A percentile compares a stretch with the other conserved stretches of the same genome.
Evolutionary conservation across 169 alveolate genomes (phyloP).

Genomic region (Babesia ovis): DNA sequence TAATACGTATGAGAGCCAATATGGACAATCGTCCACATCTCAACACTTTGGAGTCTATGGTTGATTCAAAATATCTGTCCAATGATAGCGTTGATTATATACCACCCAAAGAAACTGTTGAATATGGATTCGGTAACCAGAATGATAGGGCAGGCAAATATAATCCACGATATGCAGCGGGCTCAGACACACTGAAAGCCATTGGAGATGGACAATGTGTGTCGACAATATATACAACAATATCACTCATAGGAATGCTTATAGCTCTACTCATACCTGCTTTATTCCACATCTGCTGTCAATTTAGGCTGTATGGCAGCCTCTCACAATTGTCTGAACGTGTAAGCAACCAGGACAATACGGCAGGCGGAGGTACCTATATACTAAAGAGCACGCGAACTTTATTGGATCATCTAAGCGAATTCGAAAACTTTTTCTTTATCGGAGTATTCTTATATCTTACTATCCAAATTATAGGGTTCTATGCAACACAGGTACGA

Average conservation of each 20-base stretch:
- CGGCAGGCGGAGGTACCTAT: background rate
- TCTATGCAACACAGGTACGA: constrained; percentile 31
- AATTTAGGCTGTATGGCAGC: constrained; percentile 47
- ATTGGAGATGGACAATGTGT: constrained; percentile 22
- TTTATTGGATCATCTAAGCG: constrained; percentile 37
- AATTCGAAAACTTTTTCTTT: constrained; percentile 58
- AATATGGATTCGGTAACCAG: background rate
- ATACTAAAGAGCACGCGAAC: background rate
- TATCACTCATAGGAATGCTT: constrained; percentile 40
- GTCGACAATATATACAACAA: constrained; percentile 19
- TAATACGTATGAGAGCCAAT: background rate
- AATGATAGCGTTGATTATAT: constrained; percentile 7
- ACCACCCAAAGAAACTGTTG: constrained; percentile 6
- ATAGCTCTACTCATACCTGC: constrained; percentile 43
- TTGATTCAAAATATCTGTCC: background rate
- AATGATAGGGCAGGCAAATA: background rate
- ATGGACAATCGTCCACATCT: background rate
- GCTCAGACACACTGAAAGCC: background rate
- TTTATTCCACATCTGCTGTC: constrained; percentile 51
- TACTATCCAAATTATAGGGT: constrained; percentile 49
- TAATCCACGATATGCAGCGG: background rate
- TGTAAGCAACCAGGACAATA: background rate
- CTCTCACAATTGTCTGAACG: constrained; percentile 7
- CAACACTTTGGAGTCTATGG: background rate
- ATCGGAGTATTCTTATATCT: constrained; percentile 52